Base-by-base conservation (phyloP, 192 early-diverging fungal species). In the Entrophospora sp. region DNA sequence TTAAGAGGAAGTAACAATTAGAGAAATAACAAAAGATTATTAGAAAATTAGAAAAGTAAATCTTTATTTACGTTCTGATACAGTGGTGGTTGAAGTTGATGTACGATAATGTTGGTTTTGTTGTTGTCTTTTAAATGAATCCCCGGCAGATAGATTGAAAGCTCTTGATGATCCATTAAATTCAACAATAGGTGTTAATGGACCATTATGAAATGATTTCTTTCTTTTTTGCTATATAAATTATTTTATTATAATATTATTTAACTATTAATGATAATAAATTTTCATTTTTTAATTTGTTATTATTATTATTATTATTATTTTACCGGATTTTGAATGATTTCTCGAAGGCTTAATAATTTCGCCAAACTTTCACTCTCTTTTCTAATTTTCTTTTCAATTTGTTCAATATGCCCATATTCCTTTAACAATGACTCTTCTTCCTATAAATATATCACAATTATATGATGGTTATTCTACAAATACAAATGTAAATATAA, bases 341-440 rank as follows among this genome's bases (percentile, higher is more conserved):
- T 77, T 59, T 83, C 79, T 38, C 78, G 69, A 2, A 75, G 68
- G 36, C 74, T 73, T 46, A 83, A 79, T 18, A 88, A 73, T 30
- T 84, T 82, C 25, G 89, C 74, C 65, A 96, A 63, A 55, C 77
- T 75, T 63, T 94, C 91, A 27, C 94, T 87, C 63, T 96, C 91
- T 32, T 80, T 80, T 5, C 83, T 75, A 52, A 91, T 77, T 48
- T 85, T 77, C 35, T 80, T 79, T 71, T 93, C 90, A 61, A 89
- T 89, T 32, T 82, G 81, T 64, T 96, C 92, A 13, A 92, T 85
- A 40, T 87, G 81, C 16, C 86, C 80, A 5, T 89, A 84, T 69
- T 96, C 91, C 46, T 83, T 36, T 20, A 85, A 83, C 8, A 96
- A 72, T 7, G 82, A 71, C 67, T 91, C 91, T 65, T 96, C 94